These are phyloP conservation scores for Volvox africanus DNA, from an alignment of 139 green algal genomes.

Conservation along the genomic window DNA sequence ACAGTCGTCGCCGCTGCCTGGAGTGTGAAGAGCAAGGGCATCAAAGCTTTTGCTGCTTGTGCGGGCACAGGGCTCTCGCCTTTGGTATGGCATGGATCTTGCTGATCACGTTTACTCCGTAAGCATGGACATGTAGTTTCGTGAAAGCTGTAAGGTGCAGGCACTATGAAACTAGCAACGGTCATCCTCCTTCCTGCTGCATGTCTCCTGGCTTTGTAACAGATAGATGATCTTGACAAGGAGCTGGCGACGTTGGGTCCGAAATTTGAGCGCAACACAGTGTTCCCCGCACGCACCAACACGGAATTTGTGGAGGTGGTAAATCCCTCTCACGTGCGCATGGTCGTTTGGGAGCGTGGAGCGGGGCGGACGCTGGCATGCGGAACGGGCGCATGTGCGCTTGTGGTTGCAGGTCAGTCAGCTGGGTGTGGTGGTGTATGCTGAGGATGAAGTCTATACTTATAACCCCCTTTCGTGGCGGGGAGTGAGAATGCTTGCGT, in stretches of 20 bases:
- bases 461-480: too few relatives aligned
- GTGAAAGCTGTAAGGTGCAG: too few relatives aligned
- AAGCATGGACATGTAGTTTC: too few relatives aligned
- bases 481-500: too few relatives aligned
- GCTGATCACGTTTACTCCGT: too few relatives aligned
- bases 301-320: conserved; percentile 95
- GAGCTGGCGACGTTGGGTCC: conserved; percentile 80
- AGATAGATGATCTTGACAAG: conserved; percentile 84
- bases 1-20: conserved; percentile 44
- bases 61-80: too few relatives aligned
- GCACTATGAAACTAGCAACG: too few relatives aligned
- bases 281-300: conserved; percentile 96
- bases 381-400: conserved; percentile 96
- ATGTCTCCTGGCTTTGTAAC: neutral
- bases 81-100: too few relatives aligned
- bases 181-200: too few relatives aligned
- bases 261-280: conserved; percentile 91
- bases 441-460: too few relatives aligned
- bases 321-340: conserved; percentile 81
- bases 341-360: conserved; percentile 98
- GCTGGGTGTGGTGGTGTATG: neutral
- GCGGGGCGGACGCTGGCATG: conserved; percentile 96
- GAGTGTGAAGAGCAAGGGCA: too few relatives aligned
- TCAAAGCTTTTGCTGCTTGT: too few relatives aligned
- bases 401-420: conserved; percentile 88